These are phyloP conservation scores for Clarireedia hainanense DNA, from an alignment of 2,329 filamentous ascomycete species.

Conservation along the genomic window DNA sequence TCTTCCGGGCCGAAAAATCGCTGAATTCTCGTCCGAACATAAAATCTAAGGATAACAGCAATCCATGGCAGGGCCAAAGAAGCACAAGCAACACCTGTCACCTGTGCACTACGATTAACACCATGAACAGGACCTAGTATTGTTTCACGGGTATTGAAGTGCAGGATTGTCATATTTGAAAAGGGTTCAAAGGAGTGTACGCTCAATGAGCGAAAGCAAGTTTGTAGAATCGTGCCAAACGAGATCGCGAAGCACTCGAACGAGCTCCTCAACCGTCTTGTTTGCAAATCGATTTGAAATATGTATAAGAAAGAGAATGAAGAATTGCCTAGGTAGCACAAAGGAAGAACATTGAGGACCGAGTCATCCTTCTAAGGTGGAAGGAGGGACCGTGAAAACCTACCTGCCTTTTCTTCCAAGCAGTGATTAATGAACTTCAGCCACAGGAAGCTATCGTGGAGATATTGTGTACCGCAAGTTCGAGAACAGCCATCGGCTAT, in stretches of 20 bases:
- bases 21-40: slow-evolving; percentile 23
- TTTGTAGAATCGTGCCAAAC: not conserved
- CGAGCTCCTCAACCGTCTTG: not conserved
- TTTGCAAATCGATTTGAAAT: not conserved
- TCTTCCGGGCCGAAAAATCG: slow-evolving; percentile 28
- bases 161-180: not conserved
- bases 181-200: not conserved
- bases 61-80: slow-evolving; percentile 32
- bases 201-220: not conserved
- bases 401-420: too few relatives aligned
- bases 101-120: slow-evolving; percentile 20
- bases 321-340: too few relatives aligned
- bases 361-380: too few relatives aligned
- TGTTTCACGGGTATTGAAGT: not conserved
- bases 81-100: slow-evolving; percentile 26
- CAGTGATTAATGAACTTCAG: too few relatives aligned
- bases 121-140: not conserved
- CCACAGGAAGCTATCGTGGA: too few relatives aligned
- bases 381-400: too few relatives aligned
- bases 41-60: slow-evolving; percentile 23
- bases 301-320: not conserved
- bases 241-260: not conserved
- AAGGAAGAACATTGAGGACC: too few relatives aligned
- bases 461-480: too few relatives aligned
- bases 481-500: too few relatives aligned